Evolutionary conservation across 805 yeast species (phyloP).

Genomic region (Yueomyces sp.): DNA sequence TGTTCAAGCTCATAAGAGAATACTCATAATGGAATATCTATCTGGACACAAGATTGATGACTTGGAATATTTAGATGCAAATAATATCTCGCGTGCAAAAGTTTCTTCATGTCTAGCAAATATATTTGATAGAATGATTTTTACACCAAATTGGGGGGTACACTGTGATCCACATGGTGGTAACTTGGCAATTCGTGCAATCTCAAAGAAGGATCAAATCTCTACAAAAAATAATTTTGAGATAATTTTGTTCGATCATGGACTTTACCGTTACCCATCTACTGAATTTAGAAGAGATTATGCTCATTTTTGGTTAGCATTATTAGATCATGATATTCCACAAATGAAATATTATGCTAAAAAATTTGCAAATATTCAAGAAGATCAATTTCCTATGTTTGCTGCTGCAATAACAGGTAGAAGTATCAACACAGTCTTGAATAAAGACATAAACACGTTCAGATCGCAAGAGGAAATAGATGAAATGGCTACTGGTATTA

Average conservation of each 20-base stretch:
- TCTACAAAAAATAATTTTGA: constrained; percentile 61
- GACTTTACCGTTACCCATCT: constrained; percentile 77
- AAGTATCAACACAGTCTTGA: constrained; percentile 62
- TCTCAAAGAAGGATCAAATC: constrained; percentile 9
- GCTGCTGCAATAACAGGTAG: constrained; percentile 94
- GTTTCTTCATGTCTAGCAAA: constrained; percentile 81
- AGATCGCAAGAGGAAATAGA: constrained; percentile 52
- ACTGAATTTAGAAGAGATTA: constrained; percentile 65
- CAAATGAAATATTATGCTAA: constrained; percentile 64
- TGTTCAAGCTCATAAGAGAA: constrained; percentile 48
- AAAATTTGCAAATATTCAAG: constrained; percentile 63
- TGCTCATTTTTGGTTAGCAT: constrained; percentile 85
- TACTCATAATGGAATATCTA: constrained; percentile 78
- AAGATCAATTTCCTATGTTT: constrained; percentile 68
- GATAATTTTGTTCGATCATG: constrained; percentile 87
- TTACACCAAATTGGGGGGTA: constrained; percentile 78
- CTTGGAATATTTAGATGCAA: constrained; percentile 42
- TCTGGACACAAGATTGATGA: constrained; percentile 78
- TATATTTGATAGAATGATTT: constrained; percentile 88
- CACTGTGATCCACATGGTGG: constrained; percentile 99
- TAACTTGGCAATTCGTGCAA: constrained; percentile 66
- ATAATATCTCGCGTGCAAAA: constrained; percentile 58
- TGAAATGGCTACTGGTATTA: constrained; percentile 50
- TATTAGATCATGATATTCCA: constrained; percentile 54
- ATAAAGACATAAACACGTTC: constrained; percentile 41